These are phyloP conservation scores for Hysterium pulicare DNA, from an alignment of 2,329 filamentous ascomycete species.

Conservation along the genomic window DNA sequence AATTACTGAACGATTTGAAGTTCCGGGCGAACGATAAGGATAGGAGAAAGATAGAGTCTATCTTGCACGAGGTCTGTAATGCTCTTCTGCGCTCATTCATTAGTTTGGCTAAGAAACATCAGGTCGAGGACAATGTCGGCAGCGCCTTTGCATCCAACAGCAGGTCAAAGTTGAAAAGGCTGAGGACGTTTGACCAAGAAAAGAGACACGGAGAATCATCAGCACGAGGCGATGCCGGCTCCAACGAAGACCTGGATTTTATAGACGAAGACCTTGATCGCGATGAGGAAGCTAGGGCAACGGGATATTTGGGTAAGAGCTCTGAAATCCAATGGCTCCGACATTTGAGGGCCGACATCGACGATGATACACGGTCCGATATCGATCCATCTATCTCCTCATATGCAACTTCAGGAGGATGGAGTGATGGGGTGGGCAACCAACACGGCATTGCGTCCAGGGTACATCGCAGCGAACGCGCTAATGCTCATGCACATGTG, in stretches of 20 bases:
- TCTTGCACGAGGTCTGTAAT: too few relatives aligned
- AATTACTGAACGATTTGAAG: not conserved
- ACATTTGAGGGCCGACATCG: conserved; percentile 18
- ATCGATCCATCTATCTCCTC: too few relatives aligned
- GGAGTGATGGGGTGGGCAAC: too few relatives aligned
- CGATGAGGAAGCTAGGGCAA: conserved; percentile 20
- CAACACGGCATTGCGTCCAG: too few relatives aligned
- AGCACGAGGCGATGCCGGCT: conserved; percentile 22
- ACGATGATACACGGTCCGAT: not conserved
- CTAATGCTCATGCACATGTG: conserved; percentile 5
- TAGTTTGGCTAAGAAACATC: too few relatives aligned
- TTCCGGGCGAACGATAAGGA: not conserved
- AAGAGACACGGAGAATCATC: conserved; percentile 17
- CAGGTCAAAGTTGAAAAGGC: conserved; percentile 7
- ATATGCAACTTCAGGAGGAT: too few relatives aligned
- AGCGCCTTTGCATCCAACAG: too few relatives aligned
- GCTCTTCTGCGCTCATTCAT: too few relatives aligned
- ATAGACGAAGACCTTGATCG: conserved; percentile 22
- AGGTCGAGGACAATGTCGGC: too few relatives aligned
- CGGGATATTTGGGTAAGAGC: conserved; percentile 22
- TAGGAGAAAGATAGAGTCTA: too few relatives aligned
- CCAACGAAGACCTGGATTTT: conserved; percentile 20
- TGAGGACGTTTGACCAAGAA: conserved; percentile 6
- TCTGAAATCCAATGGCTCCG: conserved; percentile 26
- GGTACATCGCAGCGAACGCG: conserved; percentile 4